Base-by-base conservation (phyloP, 176 grass and related monocot genomes). In the Luzula sylvatica region DNA sequence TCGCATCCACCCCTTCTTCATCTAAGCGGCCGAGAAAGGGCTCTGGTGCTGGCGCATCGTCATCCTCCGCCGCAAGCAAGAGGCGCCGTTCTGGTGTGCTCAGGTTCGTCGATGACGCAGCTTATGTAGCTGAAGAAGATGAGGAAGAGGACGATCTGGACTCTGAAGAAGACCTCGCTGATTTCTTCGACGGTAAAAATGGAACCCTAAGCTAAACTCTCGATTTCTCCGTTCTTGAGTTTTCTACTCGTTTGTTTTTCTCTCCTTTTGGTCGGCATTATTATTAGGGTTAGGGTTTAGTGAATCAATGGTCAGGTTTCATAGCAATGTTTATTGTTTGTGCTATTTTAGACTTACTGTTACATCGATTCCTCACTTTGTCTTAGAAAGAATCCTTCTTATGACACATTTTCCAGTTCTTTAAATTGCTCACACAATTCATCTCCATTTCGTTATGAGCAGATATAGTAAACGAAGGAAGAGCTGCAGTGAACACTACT, bases 61-160 rank as follows among this genome's bases (percentile, higher is more conserved):
- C 59, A 26, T 70, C 92, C 7, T 57, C 74, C 28, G 45, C 46
- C 9, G 15, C 43, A 26, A 72, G 71, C 43, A 72, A 73, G 58
- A 42, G 65, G 58, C 71, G 72, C 20, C 65, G 78, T 26, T 18
- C 56, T 6, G 92, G 78, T 25, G 92, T 74, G 1, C 75, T 75
- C 48, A 67, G 57, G 75, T 98, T 80, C 68, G 32, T 98, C 55
- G 92, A 98, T 28, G 92, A 90, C 41, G 78, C 24, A 11, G 85
- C 85, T 24, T 47, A 56, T 18, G 75, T 79, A 2, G 72, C 58
- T 40, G 78, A 83, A 29, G 72, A 63, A 0, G 71, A 84, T 12
- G 81, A 76, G 11, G 79, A 87, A 3, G 70, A 82, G 1, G 65
- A 78, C 8, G 79, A 74, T 5, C 25, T 35, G 23, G 65, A 72